A percentile compares a stretch with the other conserved stretches of the same genome.
phyloP scores from a whole-genome alignment of 345 rosid genomes.

The Salix koriyanagi region DNA sequence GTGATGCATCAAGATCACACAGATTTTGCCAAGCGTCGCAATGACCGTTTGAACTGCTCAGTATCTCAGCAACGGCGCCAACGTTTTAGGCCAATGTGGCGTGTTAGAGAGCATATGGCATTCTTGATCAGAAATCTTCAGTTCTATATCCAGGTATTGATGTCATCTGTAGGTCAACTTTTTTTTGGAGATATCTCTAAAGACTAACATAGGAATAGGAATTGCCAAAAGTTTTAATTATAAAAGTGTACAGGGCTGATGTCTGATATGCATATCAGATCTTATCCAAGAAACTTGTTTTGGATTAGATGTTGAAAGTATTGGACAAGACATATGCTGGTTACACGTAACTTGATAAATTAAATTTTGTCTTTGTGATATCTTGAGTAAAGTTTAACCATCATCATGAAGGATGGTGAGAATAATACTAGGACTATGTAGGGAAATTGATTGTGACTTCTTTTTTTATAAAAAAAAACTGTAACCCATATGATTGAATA shows the following conservation, averaged over 20 bases:
- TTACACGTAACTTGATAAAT: background rate
- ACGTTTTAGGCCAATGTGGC: conserved; percentile 88
- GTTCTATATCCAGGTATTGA: conserved; percentile 84
- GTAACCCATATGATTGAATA: too few species aligned
- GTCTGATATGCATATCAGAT: background rate
- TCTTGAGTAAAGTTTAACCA: background rate
- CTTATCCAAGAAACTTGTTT: background rate
- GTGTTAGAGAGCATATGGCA: conserved; percentile 95
- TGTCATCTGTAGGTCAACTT: background rate
- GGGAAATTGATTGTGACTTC: too few species aligned
- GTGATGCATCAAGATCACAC: conserved; percentile 94
- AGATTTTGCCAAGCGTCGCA: conserved; percentile 66
- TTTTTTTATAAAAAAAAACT: too few species aligned
- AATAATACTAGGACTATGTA: background rate
- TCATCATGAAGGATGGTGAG: background rate
- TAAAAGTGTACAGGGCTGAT: background rate
- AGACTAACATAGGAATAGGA: background rate
- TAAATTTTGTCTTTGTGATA: background rate
- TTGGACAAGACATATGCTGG: background rate
- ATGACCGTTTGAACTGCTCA: conserved; percentile 47
- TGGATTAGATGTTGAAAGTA: background rate
- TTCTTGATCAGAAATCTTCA: conserved; percentile 94
- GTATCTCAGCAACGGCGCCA: conserved; percentile 68
- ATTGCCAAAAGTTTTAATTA: background rate
- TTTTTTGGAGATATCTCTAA: background rate